Evolutionary conservation across 164 flowering plant genomes (phyloP), one percentile per base, ranked within the genome.

Genomic region (Brasenia schreberi): DNA sequence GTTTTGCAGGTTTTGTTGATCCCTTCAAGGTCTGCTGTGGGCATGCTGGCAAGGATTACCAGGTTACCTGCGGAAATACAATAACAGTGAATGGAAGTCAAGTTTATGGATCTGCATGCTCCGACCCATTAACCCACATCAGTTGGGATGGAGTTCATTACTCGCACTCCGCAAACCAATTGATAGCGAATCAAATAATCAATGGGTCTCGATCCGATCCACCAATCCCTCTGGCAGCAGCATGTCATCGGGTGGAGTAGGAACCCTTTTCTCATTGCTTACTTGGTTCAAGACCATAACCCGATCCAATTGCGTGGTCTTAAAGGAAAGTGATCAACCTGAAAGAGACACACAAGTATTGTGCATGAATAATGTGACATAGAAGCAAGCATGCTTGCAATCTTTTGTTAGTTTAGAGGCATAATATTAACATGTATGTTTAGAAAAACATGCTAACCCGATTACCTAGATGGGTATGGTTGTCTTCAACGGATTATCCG

Each of bases 91-190:
- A 84, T 63, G 88, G 92, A 42, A 89, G 84, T 5, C 33, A 43
- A 42, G 80, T 79, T 23, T 83, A 79, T 66, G 88, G 87, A 4
- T 73, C 71, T 53, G 70, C 89, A 2, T 89, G 96, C 67, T 17
- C 42, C 10, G 27, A 83, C 66, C 89, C 87, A 6, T 68, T 78
- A 16, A 72, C 17, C 49, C 69, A 69, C 62, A 75, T 89, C 42
- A 87, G 87, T 75, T 89, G 96, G 96, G 96, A 89, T 72, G 88
- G 89, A 18, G 78, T 84, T 67, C 96, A 89, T 64, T 87, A 86
- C 65, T 60, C 86, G 12, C 68, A 89, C 65, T 80, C 86, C 0
- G 92, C 92, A 0, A 89, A 89, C 63, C 19, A 33, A 6, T 79
- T 76, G 84, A 56, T 86, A 33, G 82, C 87, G 3, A 70, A 72